These are phyloP conservation scores for Kazachstania taianensis DNA, from an alignment of 805 yeast genomes.

Conservation along the genomic window DNA sequence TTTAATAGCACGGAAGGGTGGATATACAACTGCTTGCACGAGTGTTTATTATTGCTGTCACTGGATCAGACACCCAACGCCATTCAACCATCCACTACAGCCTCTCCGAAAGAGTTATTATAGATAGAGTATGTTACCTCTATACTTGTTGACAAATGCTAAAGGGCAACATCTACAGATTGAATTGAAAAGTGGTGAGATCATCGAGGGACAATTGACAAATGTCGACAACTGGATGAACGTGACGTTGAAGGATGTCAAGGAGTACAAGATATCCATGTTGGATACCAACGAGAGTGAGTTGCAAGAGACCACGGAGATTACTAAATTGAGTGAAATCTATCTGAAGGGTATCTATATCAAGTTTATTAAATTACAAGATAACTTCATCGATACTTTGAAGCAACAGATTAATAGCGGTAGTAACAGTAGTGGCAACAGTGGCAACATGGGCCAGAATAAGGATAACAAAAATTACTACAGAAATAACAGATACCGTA, in stretches of 20 bases:
- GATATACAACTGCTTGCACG: too few species aligned
- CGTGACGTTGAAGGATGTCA: slow-evolving; percentile 67
- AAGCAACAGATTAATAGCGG: slow-evolving; percentile 50
- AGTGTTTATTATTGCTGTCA: not conserved
- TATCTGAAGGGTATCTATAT: slow-evolving; percentile 82
- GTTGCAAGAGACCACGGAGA: slow-evolving; percentile 27
- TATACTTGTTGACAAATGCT: slow-evolving; percentile 81
- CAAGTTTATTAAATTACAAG: slow-evolving; percentile 66
- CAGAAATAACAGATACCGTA: slow-evolving; percentile 25
- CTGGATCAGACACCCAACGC: not conserved
- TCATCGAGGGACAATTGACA: slow-evolving; percentile 70
- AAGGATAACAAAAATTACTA: slow-evolving; percentile 27
- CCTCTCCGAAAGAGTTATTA: not conserved
- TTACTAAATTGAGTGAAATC: slow-evolving; percentile 59
- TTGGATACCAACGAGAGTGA: slow-evolving; percentile 28
- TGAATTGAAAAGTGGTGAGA: slow-evolving; percentile 86
- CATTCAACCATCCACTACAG: not conserved
- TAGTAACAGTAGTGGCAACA: slow-evolving; percentile 30
- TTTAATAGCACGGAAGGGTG: too few species aligned
- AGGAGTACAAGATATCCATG: slow-evolving; percentile 26
- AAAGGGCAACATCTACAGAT: slow-evolving; percentile 80
- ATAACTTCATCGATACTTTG: slow-evolving; percentile 65
- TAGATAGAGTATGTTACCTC: slow-evolving; percentile 51
- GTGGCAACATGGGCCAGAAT: too few species aligned
- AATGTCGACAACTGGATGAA: slow-evolving; percentile 97